Evolutionary conservation across 306 rosid species (phyloP).

Genomic region (Luffa acutangula): DNA sequence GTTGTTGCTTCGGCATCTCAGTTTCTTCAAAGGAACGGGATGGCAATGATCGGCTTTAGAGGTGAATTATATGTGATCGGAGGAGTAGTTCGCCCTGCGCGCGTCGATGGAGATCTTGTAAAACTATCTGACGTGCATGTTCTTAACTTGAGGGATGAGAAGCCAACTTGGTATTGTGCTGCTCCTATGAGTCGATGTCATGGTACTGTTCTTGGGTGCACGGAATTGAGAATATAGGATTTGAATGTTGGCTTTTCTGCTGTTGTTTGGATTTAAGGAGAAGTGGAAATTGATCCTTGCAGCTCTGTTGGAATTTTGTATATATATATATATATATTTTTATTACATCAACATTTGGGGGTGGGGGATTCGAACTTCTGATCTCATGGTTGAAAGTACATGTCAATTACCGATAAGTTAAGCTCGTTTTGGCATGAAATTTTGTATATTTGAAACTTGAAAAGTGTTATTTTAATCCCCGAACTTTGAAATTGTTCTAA

Average conservation of each 20-base stretch:
- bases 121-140: constrained; percentile 70
- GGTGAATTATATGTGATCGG: constrained; percentile 73
- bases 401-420: no score
- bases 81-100: constrained; percentile 66
- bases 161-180: constrained; percentile 64
- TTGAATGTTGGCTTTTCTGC: neutral
- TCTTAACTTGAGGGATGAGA: constrained; percentile 47
- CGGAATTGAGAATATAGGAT: constrained; percentile 61
- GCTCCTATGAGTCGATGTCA: constrained; percentile 77
- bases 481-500: no score
- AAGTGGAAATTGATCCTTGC: neutral
- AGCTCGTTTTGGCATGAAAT: no score
- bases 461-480: neutral
- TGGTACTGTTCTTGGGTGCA: constrained; percentile 85
- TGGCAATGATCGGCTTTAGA: constrained; percentile 62
- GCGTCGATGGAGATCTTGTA: constrained; percentile 22
- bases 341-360: no score
- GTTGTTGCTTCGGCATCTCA: constrained; percentile 50
- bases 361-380: no score
- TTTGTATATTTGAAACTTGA: no score
- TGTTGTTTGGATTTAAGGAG: neutral
- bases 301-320: constrained; percentile 29
- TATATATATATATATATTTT: no score
- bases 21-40: constrained; percentile 62
- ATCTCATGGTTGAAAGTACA: no score